Conservation (phyloP, 805 yeast species). For the Wickerhamiella spandovensis region DNA sequence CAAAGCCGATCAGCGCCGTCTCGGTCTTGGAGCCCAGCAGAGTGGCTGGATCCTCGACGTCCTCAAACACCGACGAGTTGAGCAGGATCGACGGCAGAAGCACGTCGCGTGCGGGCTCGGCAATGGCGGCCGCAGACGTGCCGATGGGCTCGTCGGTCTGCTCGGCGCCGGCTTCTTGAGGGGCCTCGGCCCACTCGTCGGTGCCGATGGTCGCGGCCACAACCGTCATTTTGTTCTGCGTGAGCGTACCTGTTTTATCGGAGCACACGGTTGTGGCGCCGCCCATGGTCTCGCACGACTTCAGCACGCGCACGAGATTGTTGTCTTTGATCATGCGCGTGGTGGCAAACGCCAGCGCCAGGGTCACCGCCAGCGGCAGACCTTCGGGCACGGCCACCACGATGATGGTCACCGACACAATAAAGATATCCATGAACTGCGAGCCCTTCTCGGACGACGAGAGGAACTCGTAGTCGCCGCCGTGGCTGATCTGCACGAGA, state of each 20-base stretch:
- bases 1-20: constrained; percentile 66
- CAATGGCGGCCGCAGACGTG: constrained; percentile 1
- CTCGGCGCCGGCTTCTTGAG: too few relatives aligned
- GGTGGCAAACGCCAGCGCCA: constrained; percentile 95
- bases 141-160: too few relatives aligned
- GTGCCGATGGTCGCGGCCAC: constrained; percentile 60
- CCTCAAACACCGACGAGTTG: constrained; percentile 85
- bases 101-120: constrained; percentile 13
- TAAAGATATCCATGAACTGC: constrained; percentile 68
- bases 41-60: constrained; percentile 34
- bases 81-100: constrained; percentile 48
- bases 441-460: constrained; percentile 69
- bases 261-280: constrained; percentile 95
- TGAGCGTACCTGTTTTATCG: constrained; percentile 93
- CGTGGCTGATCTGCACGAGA: constrained; percentile 40
- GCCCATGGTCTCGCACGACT: constrained; percentile 97
- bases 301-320: constrained; percentile 83
- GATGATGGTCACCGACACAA: constrained; percentile 80
- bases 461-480: constrained; percentile 25
- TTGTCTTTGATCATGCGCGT: constrained; percentile 96
- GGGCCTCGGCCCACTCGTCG: constrained; percentile 20
- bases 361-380: constrained; percentile 89
- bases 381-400: constrained; percentile 99
- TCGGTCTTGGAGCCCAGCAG: constrained; percentile 92
- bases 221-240: constrained; percentile 87